Base-by-base conservation (phyloP, 495 filamentous ascomycete species). In the Ramalina peruviana region DNA sequence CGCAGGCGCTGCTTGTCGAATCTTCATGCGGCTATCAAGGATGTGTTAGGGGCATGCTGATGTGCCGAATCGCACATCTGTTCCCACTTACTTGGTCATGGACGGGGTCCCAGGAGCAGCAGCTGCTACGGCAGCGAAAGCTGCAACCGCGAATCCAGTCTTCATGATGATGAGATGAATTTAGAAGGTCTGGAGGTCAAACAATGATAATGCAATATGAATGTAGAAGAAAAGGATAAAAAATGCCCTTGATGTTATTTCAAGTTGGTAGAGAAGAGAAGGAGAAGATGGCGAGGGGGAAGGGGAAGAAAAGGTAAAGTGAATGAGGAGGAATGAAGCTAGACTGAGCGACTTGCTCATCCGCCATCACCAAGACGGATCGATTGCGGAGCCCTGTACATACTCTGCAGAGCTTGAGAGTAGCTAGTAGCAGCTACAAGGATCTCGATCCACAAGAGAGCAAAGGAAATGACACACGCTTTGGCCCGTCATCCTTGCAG, bases 1-100 rank as follows among this genome's bases (percentile, higher is more conserved):
- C 16, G 51, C 47, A 16, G 54, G 58, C 27, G 41, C 43, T 26
- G 48, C 41, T 57, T 47, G 52, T 27, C 51, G 59, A 47, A 54
- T 44, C 40, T 27, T 54, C 54, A 45, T 51, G 40, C 49, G 51
- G 46, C 50, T 53, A 43, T 17, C 27, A 3, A 3, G 10, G 6
- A 21, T 40, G 33, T 45, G 12, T 33, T 33, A 12, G 43, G 30
- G 13, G 20, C 12, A 9, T 25, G 1, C 43, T 9, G n/a, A n/a
- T 41, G 3, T 13, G n/a, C 11, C 17, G 17, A 1, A 20, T 40
- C 6, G 33, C 25, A 25, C 23, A 25, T 1, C 26, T 25, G 16
- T 20, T 13, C 6, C 2, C 10, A 57, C 54, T 48, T 27, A 56
- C 57, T 48, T 51, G 43, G 42, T 53, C 30, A 48, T 38, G 4